Conservation (phyloP, 352 stramenopile genomes). For the Phytophthora rubi region DNA sequence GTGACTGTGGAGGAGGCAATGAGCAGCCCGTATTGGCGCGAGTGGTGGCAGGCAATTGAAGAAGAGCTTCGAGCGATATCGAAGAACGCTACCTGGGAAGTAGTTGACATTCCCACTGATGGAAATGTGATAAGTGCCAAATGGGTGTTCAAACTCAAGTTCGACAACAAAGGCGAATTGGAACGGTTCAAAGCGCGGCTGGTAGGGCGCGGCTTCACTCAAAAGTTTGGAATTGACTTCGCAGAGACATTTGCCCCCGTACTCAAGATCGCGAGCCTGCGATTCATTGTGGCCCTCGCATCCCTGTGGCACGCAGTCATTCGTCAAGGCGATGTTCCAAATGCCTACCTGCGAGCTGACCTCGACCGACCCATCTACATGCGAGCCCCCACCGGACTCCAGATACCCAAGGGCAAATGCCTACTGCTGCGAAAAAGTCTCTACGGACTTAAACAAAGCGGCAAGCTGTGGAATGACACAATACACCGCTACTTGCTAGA, state of each 20-base stretch:
- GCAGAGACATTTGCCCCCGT: background rate
- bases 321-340: background rate
- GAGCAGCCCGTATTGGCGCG: background rate
- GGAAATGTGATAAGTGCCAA: background rate
- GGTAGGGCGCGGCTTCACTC: background rate
- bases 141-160: slow-evolving; percentile 5
- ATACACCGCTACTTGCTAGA: background rate
- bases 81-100: slow-evolving; percentile 4
- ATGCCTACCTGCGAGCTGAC: background rate
- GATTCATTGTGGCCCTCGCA: too few species aligned
- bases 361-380: background rate
- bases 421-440: background rate
- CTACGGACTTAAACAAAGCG: background rate
- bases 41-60: background rate
- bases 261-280: too few species aligned
- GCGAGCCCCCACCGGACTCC: background rate
- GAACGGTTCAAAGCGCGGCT: slow-evolving; percentile 9
- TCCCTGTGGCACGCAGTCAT: too few species aligned
- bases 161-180: slow-evolving; percentile 3
- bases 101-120: slow-evolving; percentile 1
- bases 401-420: background rate
- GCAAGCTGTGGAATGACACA: background rate
- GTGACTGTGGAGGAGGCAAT: background rate
- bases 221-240: slow-evolving; percentile 4
- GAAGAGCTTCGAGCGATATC: background rate